Evolutionary conservation across 306 rosid genomes (phyloP).

Genomic region (Fagus crenata): DNA sequence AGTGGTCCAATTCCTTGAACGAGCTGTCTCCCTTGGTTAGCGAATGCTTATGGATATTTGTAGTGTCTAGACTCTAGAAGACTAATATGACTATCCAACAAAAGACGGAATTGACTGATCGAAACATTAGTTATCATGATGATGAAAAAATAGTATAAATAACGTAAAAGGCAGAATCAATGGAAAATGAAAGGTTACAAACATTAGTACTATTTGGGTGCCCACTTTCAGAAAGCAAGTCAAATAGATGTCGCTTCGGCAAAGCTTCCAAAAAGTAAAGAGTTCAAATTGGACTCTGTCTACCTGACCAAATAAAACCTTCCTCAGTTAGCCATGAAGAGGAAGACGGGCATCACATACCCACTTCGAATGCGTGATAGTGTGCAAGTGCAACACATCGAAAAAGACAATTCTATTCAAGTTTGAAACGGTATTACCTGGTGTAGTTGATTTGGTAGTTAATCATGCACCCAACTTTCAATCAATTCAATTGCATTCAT

Average conservation of each 20-base stretch:
- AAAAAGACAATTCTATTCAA: conserved; percentile 19
- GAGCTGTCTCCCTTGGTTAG: too few species aligned
- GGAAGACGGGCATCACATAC: not conserved
- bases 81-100: not conserved
- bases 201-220: not conserved
- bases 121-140: not conserved
- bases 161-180: not conserved
- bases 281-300: conserved; percentile 20
- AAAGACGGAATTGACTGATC: not conserved
- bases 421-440: conserved; percentile 27
- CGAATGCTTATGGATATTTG: not conserved
- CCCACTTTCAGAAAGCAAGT: not conserved
- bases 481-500: conserved; percentile 27
- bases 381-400: not conserved
- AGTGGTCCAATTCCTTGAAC: too few species aligned
- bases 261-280: conserved; percentile 20
- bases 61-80: not conserved
- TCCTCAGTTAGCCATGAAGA: conserved; percentile 35
- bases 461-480: conserved; percentile 5
- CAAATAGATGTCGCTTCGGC: not conserved
- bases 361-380: conserved; percentile 11
- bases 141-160: not conserved
- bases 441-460: conserved; percentile 23
- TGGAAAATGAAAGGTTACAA: not conserved
- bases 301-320: conserved; percentile 40